phyloP scores from a whole-genome alignment of 108 stramenopile genomes.

The Hondaea fermentalgiana region DNA sequence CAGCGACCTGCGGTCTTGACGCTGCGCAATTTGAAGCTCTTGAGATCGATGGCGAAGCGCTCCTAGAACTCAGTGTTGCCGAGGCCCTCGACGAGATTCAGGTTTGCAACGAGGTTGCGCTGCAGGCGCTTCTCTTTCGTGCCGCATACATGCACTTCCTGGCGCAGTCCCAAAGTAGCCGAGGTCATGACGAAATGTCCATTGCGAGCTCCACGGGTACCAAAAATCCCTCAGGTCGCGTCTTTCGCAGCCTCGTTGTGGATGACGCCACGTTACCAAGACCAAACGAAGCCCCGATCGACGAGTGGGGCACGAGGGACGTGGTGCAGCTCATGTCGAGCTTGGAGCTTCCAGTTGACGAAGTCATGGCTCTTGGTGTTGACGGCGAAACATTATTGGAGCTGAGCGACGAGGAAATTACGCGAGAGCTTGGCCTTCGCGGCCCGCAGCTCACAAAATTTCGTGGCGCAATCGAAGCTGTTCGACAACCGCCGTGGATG shows the following conservation, averaged over 20 bases:
- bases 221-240: not conserved
- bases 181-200: not conserved
- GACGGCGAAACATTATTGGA: not conserved
- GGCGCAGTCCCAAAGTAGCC: not conserved
- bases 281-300: not conserved
- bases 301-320: not conserved
- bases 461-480: constrained; percentile 8
- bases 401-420: not conserved
- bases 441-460: not conserved
- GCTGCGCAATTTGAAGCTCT: not conserved
- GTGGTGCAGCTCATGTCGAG: not conserved
- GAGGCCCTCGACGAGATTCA: not conserved
- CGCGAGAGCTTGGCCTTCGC: not conserved
- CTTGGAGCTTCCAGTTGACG: not conserved
- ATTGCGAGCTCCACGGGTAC: not conserved
- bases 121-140: not conserved
- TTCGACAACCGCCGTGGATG: not conserved
- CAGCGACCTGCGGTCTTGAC: not conserved
- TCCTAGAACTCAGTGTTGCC: not conserved
- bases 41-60: not conserved
- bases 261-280: not conserved
- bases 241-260: not conserved
- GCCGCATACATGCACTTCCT: not conserved
- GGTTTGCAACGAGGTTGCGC: not conserved
- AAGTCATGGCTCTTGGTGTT: not conserved